These are phyloP conservation scores for Brettanomyces naardenensis DNA, from an alignment of 805 yeast species.

Conservation along the genomic window DNA sequence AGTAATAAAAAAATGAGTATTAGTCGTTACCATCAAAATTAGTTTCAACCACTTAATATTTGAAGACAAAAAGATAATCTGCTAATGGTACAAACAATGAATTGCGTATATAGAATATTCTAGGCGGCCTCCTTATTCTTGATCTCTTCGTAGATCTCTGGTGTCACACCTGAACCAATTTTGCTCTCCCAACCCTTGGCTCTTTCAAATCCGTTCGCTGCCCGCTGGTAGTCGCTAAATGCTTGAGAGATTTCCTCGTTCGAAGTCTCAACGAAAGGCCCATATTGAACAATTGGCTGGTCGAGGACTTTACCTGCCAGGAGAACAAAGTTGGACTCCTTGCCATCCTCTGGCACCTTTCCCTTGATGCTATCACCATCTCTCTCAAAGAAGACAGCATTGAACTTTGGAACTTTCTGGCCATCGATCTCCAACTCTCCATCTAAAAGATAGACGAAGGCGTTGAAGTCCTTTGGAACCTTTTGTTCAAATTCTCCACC, in stretches of 20 bases:
- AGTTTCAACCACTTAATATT: too few species aligned
- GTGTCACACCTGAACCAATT: conserved; percentile 27
- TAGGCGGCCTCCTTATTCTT: neutral
- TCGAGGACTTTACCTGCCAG: conserved; percentile 69
- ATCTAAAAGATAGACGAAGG: conserved; percentile 57
- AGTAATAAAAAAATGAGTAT: too few species aligned
- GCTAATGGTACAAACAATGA: too few species aligned
- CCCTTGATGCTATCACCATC: conserved; percentile 63
- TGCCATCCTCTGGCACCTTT: conserved; percentile 35
- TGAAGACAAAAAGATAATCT: too few species aligned
- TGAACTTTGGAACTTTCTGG: conserved; percentile 34
- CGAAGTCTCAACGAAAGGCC: conserved; percentile 81
- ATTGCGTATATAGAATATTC: too few species aligned
- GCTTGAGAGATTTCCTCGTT: conserved; percentile 61
- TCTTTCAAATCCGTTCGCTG: conserved; percentile 62
- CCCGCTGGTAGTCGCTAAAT: conserved; percentile 62
- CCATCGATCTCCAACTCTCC: conserved; percentile 46
- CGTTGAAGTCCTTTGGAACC: conserved; percentile 54
- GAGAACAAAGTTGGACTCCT: conserved; percentile 55
- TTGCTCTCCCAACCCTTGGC: conserved; percentile 51
- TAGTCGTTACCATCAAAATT: too few species aligned
- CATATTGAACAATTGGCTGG: conserved; percentile 77
- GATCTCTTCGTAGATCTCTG: conserved; percentile 12
- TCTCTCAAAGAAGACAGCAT: conserved; percentile 55
- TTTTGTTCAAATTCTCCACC: conserved; percentile 58